Percentiles rank a stretch among this genome's conserved stretches.
phyloP scores from a whole-genome alignment of 257 asterid genomes.

The Solanum chiquidenum region DNA sequence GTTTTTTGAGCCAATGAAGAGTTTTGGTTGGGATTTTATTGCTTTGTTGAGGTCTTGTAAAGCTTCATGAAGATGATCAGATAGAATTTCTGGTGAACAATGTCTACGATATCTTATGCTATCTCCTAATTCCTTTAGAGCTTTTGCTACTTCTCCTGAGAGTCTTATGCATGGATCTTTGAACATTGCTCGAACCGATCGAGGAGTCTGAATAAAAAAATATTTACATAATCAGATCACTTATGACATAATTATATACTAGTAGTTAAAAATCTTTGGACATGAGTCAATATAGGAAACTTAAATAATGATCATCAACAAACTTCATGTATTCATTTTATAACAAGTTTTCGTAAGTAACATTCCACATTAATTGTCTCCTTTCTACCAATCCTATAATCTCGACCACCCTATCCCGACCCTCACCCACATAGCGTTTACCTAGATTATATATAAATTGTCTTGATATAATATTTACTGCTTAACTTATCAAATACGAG shows the following conservation, averaged over 20 bases:
- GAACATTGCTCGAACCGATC: conserved; percentile 60
- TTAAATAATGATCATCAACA: background rate
- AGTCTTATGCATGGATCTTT: conserved; percentile 71
- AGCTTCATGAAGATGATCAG: conserved; percentile 91
- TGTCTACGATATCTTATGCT: conserved; percentile 68
- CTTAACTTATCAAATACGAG: background rate
- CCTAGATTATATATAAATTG: background rate
- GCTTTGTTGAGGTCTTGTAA: conserved; percentile 75
- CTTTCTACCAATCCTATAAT: background rate
- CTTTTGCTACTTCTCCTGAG: conserved; percentile 73
- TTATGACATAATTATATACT: background rate
- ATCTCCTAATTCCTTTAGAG: conserved; percentile 59
- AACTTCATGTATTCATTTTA: background rate
- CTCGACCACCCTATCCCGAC: background rate
- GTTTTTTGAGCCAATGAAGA: conserved; percentile 43
- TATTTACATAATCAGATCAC: background rate
- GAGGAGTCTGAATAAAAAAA: conserved; percentile 48
- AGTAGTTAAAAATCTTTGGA: background rate
- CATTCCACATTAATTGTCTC: background rate
- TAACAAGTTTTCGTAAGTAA: background rate
- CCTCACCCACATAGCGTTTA: background rate
- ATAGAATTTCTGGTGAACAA: conserved; percentile 78
- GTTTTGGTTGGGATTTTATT: conserved; percentile 65
- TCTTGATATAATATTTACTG: background rate
- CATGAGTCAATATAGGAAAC: background rate